A percentile compares a stretch with the other conserved stretches of the same genome.
phyloP scores from a whole-genome alignment of 306 rosid species.

The Quercus engelmannii region DNA sequence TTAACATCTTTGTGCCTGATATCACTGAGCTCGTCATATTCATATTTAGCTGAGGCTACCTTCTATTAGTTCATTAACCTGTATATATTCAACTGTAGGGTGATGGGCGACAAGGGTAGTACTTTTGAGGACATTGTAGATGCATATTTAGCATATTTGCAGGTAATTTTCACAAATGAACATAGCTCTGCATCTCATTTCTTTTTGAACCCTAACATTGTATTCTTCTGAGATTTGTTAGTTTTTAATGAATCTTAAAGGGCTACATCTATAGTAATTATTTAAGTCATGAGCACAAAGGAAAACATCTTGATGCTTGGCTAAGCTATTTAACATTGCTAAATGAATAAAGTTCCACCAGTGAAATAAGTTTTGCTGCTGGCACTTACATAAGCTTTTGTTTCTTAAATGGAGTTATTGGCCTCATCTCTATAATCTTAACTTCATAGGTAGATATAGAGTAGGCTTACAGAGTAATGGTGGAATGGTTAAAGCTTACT shows the following conservation, averaged over 20 bases:
- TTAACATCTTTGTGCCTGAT: slow-evolving; percentile 1
- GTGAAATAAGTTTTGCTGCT: neutral
- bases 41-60: neutral
- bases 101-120: slow-evolving; percentile 43
- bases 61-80: slow-evolving; percentile 1
- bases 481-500: neutral
- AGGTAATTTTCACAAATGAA: slow-evolving; percentile 57
- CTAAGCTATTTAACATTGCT: neutral
- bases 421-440: neutral
- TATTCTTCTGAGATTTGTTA: neutral
- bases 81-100: slow-evolving; percentile 45
- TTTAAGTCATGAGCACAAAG: neutral
- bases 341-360: neutral
- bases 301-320: neutral
- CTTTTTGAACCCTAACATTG: neutral
- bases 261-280: neutral
- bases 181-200: slow-evolving; percentile 7
- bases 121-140: slow-evolving; percentile 80
- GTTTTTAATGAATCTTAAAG: neutral
- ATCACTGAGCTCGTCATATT: neutral
- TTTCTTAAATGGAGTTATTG: neutral
- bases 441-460: neutral
- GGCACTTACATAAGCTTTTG: neutral
- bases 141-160: slow-evolving; percentile 87
- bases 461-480: neutral